Percentiles rank a stretch among this genome's conserved stretches.
phyloP scores from a whole-genome alignment of 345 rosid genomes.

The Populus alba region DNA sequence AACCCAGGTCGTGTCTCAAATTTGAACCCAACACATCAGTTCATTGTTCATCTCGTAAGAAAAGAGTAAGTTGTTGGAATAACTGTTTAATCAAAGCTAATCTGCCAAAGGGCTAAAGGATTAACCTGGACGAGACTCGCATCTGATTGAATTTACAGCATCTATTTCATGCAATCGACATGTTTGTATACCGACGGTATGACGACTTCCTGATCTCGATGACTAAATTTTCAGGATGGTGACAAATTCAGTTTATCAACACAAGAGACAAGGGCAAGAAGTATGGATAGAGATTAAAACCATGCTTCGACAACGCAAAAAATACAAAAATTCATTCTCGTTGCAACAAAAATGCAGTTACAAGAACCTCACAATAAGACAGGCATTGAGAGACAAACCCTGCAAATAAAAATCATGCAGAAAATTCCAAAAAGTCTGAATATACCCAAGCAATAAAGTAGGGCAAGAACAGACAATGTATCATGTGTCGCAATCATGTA shows the following conservation, averaged over 20 bases:
- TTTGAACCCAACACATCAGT: not conserved
- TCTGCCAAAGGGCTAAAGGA: not conserved
- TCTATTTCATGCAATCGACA: not conserved
- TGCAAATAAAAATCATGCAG: conserved; percentile 1
- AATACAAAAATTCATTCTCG: conserved; percentile 8
- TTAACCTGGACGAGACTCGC: not conserved
- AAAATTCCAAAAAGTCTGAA: conserved; percentile 3
- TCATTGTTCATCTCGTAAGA: not conserved
- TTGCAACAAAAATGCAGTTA: conserved; percentile 21
- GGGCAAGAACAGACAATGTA: not conserved
- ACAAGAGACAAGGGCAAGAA: not conserved
- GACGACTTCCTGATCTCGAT: not conserved
- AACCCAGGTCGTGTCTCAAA: not conserved
- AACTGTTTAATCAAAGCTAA: not conserved
- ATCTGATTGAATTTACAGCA: not conserved
- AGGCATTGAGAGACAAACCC: conserved; percentile 1
- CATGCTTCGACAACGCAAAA: not conserved
- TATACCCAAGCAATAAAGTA: conserved; percentile 14
- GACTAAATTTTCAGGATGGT: not conserved
- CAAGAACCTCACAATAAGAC: conserved; percentile 6
- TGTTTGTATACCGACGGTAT: not conserved
- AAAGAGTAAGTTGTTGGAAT: not conserved
- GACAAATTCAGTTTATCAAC: not conserved
- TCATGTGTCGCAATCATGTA: conserved; percentile 6
- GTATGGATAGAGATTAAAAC: not conserved